These are phyloP conservation scores for Phytophthora kernoviae DNA, from an alignment of 352 stramenopile species.

Conservation along the genomic window DNA sequence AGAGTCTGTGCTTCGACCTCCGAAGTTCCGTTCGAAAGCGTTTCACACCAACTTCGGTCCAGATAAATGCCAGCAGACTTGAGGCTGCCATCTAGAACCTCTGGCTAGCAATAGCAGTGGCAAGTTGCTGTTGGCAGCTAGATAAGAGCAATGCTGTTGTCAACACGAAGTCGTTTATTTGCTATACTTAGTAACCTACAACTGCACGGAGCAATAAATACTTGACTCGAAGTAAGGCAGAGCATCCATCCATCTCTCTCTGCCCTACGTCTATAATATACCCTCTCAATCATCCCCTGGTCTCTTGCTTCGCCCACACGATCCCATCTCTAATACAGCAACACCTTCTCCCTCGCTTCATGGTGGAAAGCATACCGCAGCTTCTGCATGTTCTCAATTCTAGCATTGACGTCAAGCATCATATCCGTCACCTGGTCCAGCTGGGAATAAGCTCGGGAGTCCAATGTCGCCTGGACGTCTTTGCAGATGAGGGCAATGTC, in stretches of 20 bases:
- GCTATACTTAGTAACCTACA: neutral
- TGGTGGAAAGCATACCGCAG: slow-evolving; percentile 8
- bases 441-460: slow-evolving; percentile 42
- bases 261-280: slow-evolving; percentile 12
- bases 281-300: neutral
- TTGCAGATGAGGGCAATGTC: slow-evolving; percentile 57
- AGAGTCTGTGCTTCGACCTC: neutral
- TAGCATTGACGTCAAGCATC: slow-evolving; percentile 2
- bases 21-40: neutral
- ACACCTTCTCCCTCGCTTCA: slow-evolving; percentile 32
- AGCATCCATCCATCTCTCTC: too few species aligned
- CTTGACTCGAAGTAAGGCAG: slow-evolving; percentile 14
- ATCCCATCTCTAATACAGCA: slow-evolving; percentile 24
- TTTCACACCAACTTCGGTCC: neutral
- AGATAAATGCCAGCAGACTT: too few species aligned
- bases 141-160: neutral
- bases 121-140: neutral
- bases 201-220: slow-evolving; percentile 27
- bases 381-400: slow-evolving; percentile 6
- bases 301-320: neutral
- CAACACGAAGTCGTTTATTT: neutral
- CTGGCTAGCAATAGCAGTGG: neutral
- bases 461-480: slow-evolving; percentile 46
- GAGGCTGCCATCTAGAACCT: too few species aligned
- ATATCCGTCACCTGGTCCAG: slow-evolving; percentile 30